Evolutionary conservation across 495 filamentous ascomycete species (phyloP).

Genomic region (Aspergillus panamensis): DNA sequence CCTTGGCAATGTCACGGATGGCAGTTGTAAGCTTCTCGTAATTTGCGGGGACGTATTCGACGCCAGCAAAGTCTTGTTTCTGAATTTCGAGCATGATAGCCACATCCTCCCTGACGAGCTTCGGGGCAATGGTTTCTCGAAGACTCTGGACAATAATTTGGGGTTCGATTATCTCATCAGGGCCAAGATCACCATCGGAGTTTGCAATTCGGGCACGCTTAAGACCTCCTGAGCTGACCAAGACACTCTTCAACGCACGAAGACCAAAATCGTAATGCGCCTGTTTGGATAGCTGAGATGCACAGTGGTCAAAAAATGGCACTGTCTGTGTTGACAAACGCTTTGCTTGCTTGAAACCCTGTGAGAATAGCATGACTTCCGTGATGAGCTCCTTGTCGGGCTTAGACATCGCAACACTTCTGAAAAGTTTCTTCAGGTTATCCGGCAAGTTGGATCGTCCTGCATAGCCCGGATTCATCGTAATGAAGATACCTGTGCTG

Average conservation of each 20-base stretch:
- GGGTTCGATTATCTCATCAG: constrained; percentile 80
- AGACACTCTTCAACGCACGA: constrained; percentile 94
- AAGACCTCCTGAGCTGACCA: constrained; percentile 92
- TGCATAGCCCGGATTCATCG: constrained; percentile 99
- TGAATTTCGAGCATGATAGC: constrained; percentile 84
- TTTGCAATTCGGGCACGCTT: constrained; percentile 77
- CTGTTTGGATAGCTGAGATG: constrained; percentile 79
- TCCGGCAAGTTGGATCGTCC: constrained; percentile 96
- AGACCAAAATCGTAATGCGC: constrained; percentile 99
- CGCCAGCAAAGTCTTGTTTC: constrained; percentile 80
- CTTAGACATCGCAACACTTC: constrained; percentile 99
- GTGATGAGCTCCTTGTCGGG: constrained; percentile 99
- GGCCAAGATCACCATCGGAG: constrained; percentile 52
- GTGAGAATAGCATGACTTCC: constrained; percentile 99
- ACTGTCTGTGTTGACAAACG: constrained; percentile 88
- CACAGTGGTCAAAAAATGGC: constrained; percentile 93
- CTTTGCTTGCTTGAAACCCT: constrained; percentile 96
- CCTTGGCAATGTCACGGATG: constrained; percentile 75
- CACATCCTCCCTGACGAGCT: constrained; percentile 88
- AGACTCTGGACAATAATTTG: constrained; percentile 98
- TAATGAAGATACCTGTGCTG: constrained; percentile 98
- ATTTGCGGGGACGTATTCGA: constrained; percentile 87
- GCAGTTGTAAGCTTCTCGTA: constrained; percentile 73
- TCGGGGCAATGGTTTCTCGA: constrained; percentile 96
- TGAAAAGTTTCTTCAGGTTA: constrained; percentile 98